phyloP scores from a whole-genome alignment of 257 asterid genomes.

The Solanum okadae region DNA sequence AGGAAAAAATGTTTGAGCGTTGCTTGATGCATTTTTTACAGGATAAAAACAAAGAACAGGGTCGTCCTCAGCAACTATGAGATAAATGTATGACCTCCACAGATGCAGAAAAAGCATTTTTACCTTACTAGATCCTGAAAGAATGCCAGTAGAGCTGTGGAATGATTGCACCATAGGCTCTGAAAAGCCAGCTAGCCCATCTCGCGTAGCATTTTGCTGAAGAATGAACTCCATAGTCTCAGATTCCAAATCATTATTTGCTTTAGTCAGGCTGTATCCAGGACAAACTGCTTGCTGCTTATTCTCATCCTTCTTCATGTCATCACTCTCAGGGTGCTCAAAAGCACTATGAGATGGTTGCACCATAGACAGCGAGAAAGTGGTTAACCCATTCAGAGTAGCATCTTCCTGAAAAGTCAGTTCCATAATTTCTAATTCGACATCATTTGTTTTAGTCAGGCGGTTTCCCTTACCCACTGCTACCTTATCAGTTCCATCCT shows the following conservation, averaged over 20 bases:
- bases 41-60: background rate
- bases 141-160: conserved; percentile 15
- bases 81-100: background rate
- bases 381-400: background rate
- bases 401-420: background rate
- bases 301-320: background rate
- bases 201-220: background rate
- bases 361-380: conserved; percentile 5
- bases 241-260: background rate
- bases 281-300: conserved; percentile 11
- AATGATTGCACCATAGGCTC: background rate
- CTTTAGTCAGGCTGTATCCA: background rate
- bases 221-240: background rate
- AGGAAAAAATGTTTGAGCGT: background rate
- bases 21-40: background rate
- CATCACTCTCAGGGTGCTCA: background rate
- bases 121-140: conserved; percentile 47
- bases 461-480: background rate
- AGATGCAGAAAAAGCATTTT: background rate
- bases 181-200: background rate
- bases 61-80: background rate
- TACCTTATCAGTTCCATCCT: conserved; percentile 16
- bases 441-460: background rate
- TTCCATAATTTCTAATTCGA: background rate
- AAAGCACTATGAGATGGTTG: conserved; percentile 49